Evolutionary conservation across 2,329 filamentous ascomycete genomes (phyloP).

Genomic region (Colletotrichum brevisporum): DNA sequence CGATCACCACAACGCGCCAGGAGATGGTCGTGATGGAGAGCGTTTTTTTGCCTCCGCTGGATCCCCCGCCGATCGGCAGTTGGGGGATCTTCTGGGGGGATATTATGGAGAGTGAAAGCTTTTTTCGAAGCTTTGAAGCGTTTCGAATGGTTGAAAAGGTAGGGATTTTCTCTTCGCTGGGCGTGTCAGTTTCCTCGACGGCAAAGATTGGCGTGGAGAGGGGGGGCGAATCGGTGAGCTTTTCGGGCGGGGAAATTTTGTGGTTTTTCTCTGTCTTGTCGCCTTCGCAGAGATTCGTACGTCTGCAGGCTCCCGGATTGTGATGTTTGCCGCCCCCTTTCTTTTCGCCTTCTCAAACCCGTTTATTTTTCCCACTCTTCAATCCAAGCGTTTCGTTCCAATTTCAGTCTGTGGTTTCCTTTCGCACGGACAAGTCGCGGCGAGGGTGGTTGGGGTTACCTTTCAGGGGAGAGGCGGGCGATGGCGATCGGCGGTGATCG

Average conservation of each 20-base stretch:
- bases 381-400: too few relatives aligned
- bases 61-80: background rate
- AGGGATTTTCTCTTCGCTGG: background rate
- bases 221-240: constrained; percentile 6
- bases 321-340: background rate
- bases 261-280: background rate
- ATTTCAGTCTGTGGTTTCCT: too few relatives aligned
- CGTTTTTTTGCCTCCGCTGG: too few relatives aligned
- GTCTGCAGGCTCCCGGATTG: background rate
- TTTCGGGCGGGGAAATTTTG: constrained; percentile 11
- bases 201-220: background rate
- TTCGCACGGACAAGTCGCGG: too few relatives aligned
- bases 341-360: accelerated
- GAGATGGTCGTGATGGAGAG: background rate
- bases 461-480: constrained; percentile 31
- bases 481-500: constrained; percentile 41
- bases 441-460: constrained; percentile 11
- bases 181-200: background rate
- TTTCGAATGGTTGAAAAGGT: constrained; percentile 21
- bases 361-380: too few relatives aligned
- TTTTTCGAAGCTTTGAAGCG: background rate
- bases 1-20: background rate
- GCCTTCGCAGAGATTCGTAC: background rate
- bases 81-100: constrained; percentile 13
- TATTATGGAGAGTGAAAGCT: background rate